Conservation (phyloP, 768 basidiomycete species). For the Lactifluus hygrophoroides region DNA sequence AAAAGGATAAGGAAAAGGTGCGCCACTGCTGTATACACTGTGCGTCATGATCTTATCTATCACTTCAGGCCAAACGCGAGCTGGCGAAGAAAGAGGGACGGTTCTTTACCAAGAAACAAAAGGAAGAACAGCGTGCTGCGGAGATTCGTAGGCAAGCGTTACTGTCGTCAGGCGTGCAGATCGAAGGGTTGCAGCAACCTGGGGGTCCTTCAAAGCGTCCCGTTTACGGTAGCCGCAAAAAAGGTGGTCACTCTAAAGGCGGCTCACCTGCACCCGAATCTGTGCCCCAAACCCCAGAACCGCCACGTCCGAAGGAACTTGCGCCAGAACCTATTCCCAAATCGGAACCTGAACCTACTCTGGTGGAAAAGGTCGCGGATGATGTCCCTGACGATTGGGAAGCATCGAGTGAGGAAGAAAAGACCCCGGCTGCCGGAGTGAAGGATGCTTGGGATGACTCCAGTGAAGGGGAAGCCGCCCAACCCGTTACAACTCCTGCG, state of each 20-base stretch:
- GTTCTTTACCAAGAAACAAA: slow-evolving; percentile 94
- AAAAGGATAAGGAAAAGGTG: slow-evolving; percentile 87
- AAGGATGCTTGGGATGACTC: slow-evolving; percentile 40
- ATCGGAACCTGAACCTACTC: slow-evolving; percentile 19
- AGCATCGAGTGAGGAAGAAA: slow-evolving; percentile 51
- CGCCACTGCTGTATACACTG: slow-evolving; percentile 6
- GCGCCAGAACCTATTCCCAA: slow-evolving; percentile 20
- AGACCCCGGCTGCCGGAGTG: slow-evolving; percentile 16
- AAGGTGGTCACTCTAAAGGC: slow-evolving; percentile 50
- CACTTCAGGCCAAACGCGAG: slow-evolving; percentile 72
- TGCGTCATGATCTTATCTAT: background rate
- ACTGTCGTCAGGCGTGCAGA: slow-evolving; percentile 78
- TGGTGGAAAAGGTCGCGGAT: slow-evolving; percentile 27
- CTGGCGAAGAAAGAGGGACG: slow-evolving; percentile 89
- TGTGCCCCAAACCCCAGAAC: slow-evolving; percentile 31
- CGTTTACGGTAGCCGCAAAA: slow-evolving; percentile 78
- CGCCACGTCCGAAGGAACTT: slow-evolving; percentile 17
- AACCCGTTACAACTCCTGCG: slow-evolving; percentile 5
- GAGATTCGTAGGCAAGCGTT: slow-evolving; percentile 88
- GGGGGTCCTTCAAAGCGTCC: slow-evolving; percentile 58
- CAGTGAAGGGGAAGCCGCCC: slow-evolving; percentile 30
- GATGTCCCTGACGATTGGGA: slow-evolving; percentile 51
- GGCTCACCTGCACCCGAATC: slow-evolving; percentile 48
- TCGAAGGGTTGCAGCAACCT: slow-evolving; percentile 76
- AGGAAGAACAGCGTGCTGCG: slow-evolving; percentile 83